These are phyloP conservation scores for Leptodermis oblonga DNA, from an alignment of 257 asterid genomes.

Conservation along the genomic window DNA sequence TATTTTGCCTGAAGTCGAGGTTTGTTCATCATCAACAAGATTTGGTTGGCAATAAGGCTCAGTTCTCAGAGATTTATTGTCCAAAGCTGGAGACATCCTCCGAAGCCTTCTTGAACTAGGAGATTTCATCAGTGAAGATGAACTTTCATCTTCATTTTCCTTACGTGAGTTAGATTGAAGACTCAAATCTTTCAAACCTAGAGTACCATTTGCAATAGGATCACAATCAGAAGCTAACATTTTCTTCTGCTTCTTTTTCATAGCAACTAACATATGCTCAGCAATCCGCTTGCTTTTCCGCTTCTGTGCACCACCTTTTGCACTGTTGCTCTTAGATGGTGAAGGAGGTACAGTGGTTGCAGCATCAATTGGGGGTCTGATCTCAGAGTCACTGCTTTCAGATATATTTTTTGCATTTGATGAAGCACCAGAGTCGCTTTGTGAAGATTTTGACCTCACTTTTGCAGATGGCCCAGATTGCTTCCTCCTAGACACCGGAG, in stretches of 20 bases:
- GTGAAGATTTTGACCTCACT: conserved; percentile 62
- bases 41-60: conserved; percentile 36
- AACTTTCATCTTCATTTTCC: conserved; percentile 23
- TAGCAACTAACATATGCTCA: conserved; percentile 62
- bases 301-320: conserved; percentile 47
- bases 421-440: conserved; percentile 58
- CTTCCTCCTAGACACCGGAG: conserved; percentile 53
- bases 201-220: conserved; percentile 44
- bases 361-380: conserved; percentile 41
- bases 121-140: conserved; percentile 41
- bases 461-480: conserved; percentile 18
- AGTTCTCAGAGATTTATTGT: conserved; percentile 17
- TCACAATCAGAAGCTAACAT: conserved; percentile 53
- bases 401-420: conserved; percentile 31
- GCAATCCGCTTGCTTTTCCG: conserved; percentile 91
- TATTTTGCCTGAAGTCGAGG: conserved; percentile 30
- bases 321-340: conserved; percentile 39
- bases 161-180: conserved; percentile 32
- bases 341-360: conserved; percentile 25
- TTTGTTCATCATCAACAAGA: conserved; percentile 16
- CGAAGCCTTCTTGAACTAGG: conserved; percentile 51
- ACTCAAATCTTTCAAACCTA: conserved; percentile 41
- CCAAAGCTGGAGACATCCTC: conserved; percentile 33
- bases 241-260: conserved; percentile 63
- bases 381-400: conserved; percentile 56